Conservation (phyloP, 495 filamentous ascomycete species). For the Clohesyomyces aquaticus region DNA sequence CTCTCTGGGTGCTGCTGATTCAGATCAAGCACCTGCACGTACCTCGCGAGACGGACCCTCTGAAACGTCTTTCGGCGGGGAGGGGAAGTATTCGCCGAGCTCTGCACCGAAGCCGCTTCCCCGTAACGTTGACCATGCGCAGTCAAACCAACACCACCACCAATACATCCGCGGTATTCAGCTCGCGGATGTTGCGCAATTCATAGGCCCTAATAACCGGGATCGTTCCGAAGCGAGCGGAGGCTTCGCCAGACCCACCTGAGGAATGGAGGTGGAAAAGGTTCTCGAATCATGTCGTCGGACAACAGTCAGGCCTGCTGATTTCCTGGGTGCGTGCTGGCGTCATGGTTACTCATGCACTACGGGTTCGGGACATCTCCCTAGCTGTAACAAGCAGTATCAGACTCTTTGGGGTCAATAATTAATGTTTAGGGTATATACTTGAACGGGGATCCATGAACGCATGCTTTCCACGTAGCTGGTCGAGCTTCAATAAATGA, state of each 20-base stretch:
- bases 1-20: conserved; percentile 3
- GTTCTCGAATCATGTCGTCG: neutral
- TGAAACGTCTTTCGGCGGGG: conserved; percentile 3
- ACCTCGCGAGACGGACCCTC: neutral
- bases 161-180: no score
- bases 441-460: conserved; percentile 4
- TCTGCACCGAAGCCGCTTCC: neutral
- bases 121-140: neutral
- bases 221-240: neutral
- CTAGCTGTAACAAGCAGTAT: neutral
- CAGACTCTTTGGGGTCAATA: neutral
- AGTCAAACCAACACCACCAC: neutral
- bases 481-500: conserved; percentile 1
- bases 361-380: neutral
- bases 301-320: conserved; percentile 3
- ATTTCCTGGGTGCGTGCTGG: neutral
- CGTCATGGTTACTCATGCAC: conserved; percentile 4
- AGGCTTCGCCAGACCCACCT: conserved; percentile 1
- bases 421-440: conserved; percentile 13
- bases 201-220: neutral
- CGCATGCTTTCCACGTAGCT: conserved; percentile 21
- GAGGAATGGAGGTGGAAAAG: conserved; percentile 5
- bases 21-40: conserved; percentile 4
- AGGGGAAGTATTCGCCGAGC: neutral
- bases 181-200: conserved; percentile 32